Base-by-base conservation (phyloP, 2,329 filamentous ascomycete genomes). In the Hypomyces rosellus region DNA sequence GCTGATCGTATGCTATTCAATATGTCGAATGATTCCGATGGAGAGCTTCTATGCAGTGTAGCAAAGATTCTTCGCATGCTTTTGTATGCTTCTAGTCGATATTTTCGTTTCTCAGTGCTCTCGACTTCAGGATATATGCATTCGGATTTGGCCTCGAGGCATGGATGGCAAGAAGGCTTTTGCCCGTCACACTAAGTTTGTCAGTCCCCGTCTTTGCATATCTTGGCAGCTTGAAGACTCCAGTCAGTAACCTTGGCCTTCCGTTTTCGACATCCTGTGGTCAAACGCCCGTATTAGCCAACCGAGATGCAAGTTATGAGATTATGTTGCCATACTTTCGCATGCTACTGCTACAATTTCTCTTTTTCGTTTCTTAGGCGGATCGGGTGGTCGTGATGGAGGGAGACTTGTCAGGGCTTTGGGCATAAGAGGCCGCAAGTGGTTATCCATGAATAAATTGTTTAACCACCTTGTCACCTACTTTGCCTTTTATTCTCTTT, bases 151-250 rank as follows among this genome's bases (percentile, higher is more conserved):
- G 37, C 22, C 2, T 11, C 15, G 13, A 34, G 3, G 25, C 52
- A 54, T n/a, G 15, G n/a, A 12, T 2, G n/a, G n/a, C 52, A 54
- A 8, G 12, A 42, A 9, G 42, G 53, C n/a, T 36, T 37, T 1
- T 38, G 16, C 22, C 55, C 53, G 33, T 57, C 46, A 45, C 55
- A 55, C 55, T 57, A 18, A 2, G 15, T 14, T 47, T 8, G 36
- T 37, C 33, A 30, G 41, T n/a, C 20, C 25, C 6, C 9, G 2
- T 30, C 25, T 3, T 30, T 18, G 38, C 13, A 16, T 33, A 12
- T 14, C 14, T 33, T 30, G 30, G 14, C 12, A 11, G 4, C 16
- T 5, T 45, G 12, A 6, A 34, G 5, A 9, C 6, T n/a, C n/a
- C 13, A n/a, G 5, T 8, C 9, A 48, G 38, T 13, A 7, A 54